A percentile compares a stretch with the other conserved stretches of the same genome.
phyloP scores from a whole-genome alignment of 2,329 filamentous ascomycete species.

The Dactylellina leptospora region DNA sequence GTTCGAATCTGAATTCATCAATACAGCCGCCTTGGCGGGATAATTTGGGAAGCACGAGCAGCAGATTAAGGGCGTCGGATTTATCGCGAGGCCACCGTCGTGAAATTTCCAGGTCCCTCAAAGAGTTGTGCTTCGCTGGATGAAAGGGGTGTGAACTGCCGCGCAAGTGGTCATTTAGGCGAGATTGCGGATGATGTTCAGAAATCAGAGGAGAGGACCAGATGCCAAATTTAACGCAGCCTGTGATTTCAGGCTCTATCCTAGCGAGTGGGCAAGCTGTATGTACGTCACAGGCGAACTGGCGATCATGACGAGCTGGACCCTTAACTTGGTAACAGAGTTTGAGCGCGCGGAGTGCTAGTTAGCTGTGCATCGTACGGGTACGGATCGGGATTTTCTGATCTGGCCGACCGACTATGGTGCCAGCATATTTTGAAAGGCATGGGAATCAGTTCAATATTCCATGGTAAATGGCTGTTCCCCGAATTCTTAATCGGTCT shows the following conservation, averaged over 20 bases:
- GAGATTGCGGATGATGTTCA: constrained; percentile 49
- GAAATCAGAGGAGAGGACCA: constrained; percentile 18
- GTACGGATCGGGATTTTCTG: neutral
- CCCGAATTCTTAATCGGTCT: constrained; percentile 13
- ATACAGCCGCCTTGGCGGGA: constrained; percentile 29
- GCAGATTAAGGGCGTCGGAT: constrained; percentile 36
- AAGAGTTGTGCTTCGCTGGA: constrained; percentile 18
- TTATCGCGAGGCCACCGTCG: constrained; percentile 34
- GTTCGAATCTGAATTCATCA: constrained; percentile 49
- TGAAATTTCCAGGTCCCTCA: constrained; percentile 48
- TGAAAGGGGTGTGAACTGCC: constrained; percentile 8
- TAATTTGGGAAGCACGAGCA: constrained; percentile 20
- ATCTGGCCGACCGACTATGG: constrained; percentile 19
- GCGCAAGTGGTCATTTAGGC: constrained; percentile 43
- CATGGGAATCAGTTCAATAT: constrained; percentile 4
- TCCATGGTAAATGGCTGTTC: constrained; percentile 3
- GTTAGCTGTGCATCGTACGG: neutral
- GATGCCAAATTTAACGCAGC: constrained; percentile 37
- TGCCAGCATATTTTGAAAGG: constrained; percentile 15
- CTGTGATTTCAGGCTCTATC: neutral
- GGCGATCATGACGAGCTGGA: constrained; percentile 27
- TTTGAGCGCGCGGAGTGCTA: neutral
- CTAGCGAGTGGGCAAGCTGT: neutral
- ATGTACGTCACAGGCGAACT: constrained; percentile 42
- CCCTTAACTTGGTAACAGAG: too few species aligned